A percentile compares a stretch with the other conserved stretches of the same genome.
Conservation (phyloP, 345 rosid species). For the Murraya paniculata region DNA sequence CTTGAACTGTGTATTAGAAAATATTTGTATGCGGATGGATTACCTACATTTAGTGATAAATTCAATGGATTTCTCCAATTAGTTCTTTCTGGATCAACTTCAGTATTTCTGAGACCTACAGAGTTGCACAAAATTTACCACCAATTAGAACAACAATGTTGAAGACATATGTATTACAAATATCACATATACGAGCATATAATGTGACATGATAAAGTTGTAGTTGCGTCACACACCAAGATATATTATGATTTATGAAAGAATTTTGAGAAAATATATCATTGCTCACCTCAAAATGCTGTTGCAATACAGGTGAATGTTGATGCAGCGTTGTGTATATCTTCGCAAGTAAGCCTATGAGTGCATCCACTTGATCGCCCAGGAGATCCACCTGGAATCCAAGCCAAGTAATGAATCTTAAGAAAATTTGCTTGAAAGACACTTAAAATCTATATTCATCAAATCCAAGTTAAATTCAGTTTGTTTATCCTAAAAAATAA, state of each 20-base stretch:
- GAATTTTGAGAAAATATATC: conserved; percentile 10
- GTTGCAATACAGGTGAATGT: conserved; percentile 38
- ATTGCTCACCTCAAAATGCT: conserved; percentile 43
- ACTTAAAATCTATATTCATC: background rate
- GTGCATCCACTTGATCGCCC: conserved; percentile 75
- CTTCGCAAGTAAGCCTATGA: conserved; percentile 46
- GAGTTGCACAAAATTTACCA: background rate
- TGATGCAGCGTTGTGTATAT: conserved; percentile 40
- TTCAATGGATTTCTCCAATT: conserved; percentile 2
- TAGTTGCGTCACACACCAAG: background rate
- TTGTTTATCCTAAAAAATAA: background rate
- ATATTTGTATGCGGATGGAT: background rate
- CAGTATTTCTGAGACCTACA: conserved; percentile 54
- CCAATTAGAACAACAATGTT: background rate
- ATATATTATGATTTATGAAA: background rate
- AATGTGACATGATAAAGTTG: background rate
- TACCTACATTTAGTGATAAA: too few relatives aligned
- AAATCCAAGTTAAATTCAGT: background rate
- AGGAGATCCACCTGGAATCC: conserved; percentile 69
- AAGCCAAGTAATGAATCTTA: background rate
- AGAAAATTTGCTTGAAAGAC: background rate
- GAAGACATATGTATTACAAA: background rate
- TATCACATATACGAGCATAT: background rate
- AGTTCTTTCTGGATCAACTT: conserved; percentile 53
- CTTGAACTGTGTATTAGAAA: background rate